A percentile compares a stretch with the other conserved stretches of the same genome.
Evolutionary conservation across 768 basidiomycete species (phyloP).

Genomic region (Scleroderma bovista): DNA sequence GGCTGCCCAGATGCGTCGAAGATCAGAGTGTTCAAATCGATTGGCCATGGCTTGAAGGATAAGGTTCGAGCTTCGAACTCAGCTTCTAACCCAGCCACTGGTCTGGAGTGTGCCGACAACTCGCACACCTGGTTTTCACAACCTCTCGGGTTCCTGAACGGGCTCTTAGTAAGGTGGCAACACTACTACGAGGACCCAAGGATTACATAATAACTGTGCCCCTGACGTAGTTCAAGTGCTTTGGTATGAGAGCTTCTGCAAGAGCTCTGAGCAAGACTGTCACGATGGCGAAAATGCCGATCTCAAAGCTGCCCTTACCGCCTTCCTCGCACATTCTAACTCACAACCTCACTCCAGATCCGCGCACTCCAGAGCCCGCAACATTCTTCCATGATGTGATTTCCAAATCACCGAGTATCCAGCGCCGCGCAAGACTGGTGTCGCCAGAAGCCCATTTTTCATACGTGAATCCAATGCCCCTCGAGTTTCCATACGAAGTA

Average conservation of each 20-base stretch:
- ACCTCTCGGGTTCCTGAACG: too few species aligned
- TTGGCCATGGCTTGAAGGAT: too few species aligned
- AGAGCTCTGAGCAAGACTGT: constrained; percentile 6
- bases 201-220: too few species aligned
- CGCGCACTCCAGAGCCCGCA: constrained; percentile 45
- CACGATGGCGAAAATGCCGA: constrained; percentile 28
- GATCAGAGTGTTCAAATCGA: too few species aligned
- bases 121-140: too few species aligned
- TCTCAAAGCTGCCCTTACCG: constrained; percentile 45
- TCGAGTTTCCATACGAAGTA: constrained; percentile 80
- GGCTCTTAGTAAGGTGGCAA: too few species aligned
- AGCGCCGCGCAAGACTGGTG: constrained; percentile 61
- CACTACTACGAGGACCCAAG: too few species aligned
- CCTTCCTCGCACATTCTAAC: constrained; percentile 36
- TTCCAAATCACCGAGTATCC: constrained; percentile 50
- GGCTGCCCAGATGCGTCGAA: too few species aligned
- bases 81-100: too few species aligned
- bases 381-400: constrained; percentile 48
- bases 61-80: too few species aligned
- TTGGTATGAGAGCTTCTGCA: constrained; percentile 16
- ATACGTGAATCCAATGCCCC: constrained; percentile 77
- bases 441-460: constrained; percentile 61
- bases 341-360: constrained; percentile 56
- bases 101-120: too few species aligned
- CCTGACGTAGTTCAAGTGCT: too few species aligned